A percentile compares a stretch with the other conserved stretches of the same genome.
Conservation (phyloP, 805 yeast species). For the Nakazawaea holstii region DNA sequence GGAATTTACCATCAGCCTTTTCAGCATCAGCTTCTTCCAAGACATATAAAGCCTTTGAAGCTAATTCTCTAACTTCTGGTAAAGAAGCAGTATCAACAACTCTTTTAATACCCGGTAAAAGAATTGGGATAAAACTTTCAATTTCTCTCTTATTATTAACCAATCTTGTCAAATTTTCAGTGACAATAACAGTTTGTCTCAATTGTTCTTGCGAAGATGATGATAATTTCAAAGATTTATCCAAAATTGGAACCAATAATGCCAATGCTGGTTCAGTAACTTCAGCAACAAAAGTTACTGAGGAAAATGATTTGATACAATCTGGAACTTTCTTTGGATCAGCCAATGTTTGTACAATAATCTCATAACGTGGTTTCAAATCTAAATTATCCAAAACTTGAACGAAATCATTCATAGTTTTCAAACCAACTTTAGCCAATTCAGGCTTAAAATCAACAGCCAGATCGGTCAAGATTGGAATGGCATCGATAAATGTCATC, state of each 20-base stretch:
- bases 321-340: constrained; percentile 85
- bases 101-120: constrained; percentile 87
- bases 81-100: constrained; percentile 86
- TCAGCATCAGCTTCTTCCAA: constrained; percentile 74
- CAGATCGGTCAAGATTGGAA: constrained; percentile 83
- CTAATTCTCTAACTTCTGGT: constrained; percentile 95
- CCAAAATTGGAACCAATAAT: constrained; percentile 84
- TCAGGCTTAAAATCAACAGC: constrained; percentile 97
- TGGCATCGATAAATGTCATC: constrained; percentile 66
- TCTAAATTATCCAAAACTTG: constrained; percentile 88
- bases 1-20: constrained; percentile 64
- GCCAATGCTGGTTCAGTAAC: constrained; percentile 95
- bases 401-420: constrained; percentile 65
- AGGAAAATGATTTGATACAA: constrained; percentile 82
- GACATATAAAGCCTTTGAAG: constrained; percentile 78
- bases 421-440: constrained; percentile 78
- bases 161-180: constrained; percentile 91
- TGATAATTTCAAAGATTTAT: constrained; percentile 79
- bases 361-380: constrained; percentile 76
- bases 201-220: constrained; percentile 93
- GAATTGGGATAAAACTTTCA: constrained; percentile 76
- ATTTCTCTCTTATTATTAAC: constrained; percentile 93
- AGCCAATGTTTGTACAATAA: constrained; percentile 83
- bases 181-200: constrained; percentile 93
- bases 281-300: constrained; percentile 96